These are phyloP conservation scores for Sequoia sempervirens DNA, from an alignment of 75 land plant species.

Conservation along the genomic window DNA sequence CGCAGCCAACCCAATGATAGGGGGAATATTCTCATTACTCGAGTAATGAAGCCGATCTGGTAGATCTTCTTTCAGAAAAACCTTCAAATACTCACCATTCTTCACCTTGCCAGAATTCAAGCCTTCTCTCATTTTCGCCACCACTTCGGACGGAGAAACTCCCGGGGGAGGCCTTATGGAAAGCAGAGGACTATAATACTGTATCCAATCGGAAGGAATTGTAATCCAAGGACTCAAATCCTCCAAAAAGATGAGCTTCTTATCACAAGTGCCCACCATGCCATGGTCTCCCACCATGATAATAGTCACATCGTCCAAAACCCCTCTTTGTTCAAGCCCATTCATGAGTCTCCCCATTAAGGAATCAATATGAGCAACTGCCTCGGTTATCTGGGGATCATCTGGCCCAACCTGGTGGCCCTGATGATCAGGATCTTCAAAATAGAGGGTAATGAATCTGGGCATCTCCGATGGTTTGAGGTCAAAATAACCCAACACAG, in stretches of 20 bases:
- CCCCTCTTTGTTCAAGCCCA: constrained; percentile 63
- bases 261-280: constrained; percentile 86
- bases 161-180: constrained; percentile 64
- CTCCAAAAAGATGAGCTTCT: constrained; percentile 66
- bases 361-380: constrained; percentile 55
- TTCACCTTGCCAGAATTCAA: constrained; percentile 78
- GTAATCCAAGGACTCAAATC: constrained; percentile 63
- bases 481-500: constrained; percentile 66
- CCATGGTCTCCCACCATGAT: constrained; percentile 87
- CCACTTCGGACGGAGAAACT: constrained; percentile 27
- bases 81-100: constrained; percentile 55
- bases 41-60: constrained; percentile 76
- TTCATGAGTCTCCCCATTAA: constrained; percentile 69
- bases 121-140: constrained; percentile 64
- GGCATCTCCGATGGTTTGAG: constrained; percentile 45
- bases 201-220: constrained; percentile 56
- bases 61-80: constrained; percentile 79
- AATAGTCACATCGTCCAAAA: constrained; percentile 77
- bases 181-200: constrained; percentile 56
- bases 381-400: constrained; percentile 70
- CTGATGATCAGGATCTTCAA: constrained; percentile 85
- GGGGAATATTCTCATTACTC: constrained; percentile 73
- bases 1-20: constrained; percentile 75
- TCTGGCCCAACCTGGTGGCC: constrained; percentile 81
- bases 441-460: constrained; percentile 70